These are phyloP conservation scores for Torulaspora delbrueckii DNA, from an alignment of 805 yeast genomes.

Conservation along the genomic window DNA sequence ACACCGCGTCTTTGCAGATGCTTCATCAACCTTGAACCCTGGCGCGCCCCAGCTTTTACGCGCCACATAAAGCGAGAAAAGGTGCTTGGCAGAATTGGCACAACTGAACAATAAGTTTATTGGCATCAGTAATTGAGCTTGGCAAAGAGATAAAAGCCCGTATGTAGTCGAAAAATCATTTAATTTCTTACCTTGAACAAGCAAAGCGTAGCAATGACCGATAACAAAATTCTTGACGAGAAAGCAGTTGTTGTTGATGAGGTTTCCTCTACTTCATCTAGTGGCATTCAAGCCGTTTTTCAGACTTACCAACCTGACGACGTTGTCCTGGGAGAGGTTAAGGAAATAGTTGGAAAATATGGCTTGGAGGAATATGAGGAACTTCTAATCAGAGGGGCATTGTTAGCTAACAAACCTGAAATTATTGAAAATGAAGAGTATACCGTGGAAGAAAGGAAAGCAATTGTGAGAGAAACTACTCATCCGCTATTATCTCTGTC, in stretches of 20 bases:
- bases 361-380: constrained; percentile 28
- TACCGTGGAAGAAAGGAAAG: constrained; percentile 32
- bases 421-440: constrained; percentile 38
- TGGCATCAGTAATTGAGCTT: background rate
- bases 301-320: constrained; percentile 16
- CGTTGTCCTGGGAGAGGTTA: constrained; percentile 13
- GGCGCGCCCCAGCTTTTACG: background rate
- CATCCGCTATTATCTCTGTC: constrained; percentile 48
- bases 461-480: constrained; percentile 41
- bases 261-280: constrained; percentile 3
- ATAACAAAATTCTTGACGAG: constrained; percentile 1
- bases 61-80: background rate
- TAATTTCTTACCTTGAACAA: background rate
- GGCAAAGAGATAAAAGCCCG: background rate
- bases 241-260: constrained; percentile 5
- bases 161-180: background rate
- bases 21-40: no score
- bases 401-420: constrained; percentile 48
- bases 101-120: no score
- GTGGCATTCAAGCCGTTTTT: constrained; percentile 12
- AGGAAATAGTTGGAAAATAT: constrained; percentile 10
- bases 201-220: constrained; percentile 1
- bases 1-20: background rate
- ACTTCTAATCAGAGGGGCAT: constrained; percentile 49
- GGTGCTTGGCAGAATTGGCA: no score